Base-by-base conservation (phyloP, 208 protist species). In the Entamoeba moshkovskii region DNA sequence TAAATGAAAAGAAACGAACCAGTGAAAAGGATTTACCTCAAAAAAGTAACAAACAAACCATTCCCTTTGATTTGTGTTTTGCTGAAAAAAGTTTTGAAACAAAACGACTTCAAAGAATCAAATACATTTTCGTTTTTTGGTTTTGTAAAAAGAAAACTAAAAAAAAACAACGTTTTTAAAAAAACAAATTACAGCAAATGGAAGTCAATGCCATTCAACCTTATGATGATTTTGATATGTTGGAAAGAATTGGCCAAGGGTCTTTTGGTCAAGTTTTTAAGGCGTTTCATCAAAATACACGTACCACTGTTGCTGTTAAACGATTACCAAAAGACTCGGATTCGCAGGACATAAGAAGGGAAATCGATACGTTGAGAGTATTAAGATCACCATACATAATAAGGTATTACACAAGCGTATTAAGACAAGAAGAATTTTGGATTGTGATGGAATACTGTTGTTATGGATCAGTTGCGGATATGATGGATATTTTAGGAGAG, bases 381-480 rank as follows among this genome's bases (percentile, higher is more conserved):
- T 18, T 92, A 29, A 33, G 18, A 25, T 92, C 38, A 29, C 38
- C n/a, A 0, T 92, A 92, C 38, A 92, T 92, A 22, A 45, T 92
- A 2, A 15, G 18, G 33, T 92, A 92, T 22, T 92, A 46, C 13
- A 45, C 38, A 92, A 29, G 15, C 8, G 8, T 92, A 16, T 46
- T 16, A 16, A 92, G 73, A 85, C 59, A 85, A 85, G 59, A 85
- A 38, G 59, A 85, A 44, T 42, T 85, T 42, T 85, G 59, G 59
- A 92, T 92, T 92, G 73, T 92, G 18, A 92, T 45, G 29, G 73
- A 92, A 45, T 92, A 45, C n/a, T 92, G 73, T 45, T 42, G 11
- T 46, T 92, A 92, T 42, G 96, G 96, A 38, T 95, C 97, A 48
- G 94, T 98, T 18, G 96, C 97, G 93, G 97, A 98, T 66, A 94